phyloP scores from a whole-genome alignment of 805 yeast species.

The Saccharomycopsis javanensis region DNA sequence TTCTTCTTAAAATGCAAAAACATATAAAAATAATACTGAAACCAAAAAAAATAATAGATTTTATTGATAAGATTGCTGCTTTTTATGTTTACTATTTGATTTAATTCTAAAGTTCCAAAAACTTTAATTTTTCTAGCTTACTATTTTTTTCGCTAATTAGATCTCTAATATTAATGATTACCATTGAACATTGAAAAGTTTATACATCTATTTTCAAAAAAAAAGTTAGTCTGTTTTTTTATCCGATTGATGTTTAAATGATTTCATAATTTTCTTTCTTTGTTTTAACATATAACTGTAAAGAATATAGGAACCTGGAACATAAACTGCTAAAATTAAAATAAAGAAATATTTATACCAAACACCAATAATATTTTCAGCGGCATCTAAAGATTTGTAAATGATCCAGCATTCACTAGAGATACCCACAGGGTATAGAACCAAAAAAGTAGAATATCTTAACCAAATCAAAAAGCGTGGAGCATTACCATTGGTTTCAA shows the following conservation, averaged over 20 bases:
- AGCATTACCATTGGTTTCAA: slow-evolving; percentile 40
- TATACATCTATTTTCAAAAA: not conserved
- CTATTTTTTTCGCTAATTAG: too few relatives aligned
- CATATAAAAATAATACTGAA: too few relatives aligned
- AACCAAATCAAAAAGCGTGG: slow-evolving; percentile 55
- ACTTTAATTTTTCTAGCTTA: too few relatives aligned
- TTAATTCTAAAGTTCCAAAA: too few relatives aligned
- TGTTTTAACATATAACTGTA: slow-evolving; percentile 85
- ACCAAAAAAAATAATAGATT: too few relatives aligned
- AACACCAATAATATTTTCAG: slow-evolving; percentile 40
- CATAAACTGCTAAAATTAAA: slow-evolving; percentile 52
- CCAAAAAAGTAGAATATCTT: slow-evolving; percentile 74
- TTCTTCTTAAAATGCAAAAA: too few relatives aligned
- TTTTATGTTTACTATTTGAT: too few relatives aligned
- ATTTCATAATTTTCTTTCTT: slow-evolving; percentile 64
- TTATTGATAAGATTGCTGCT: too few relatives aligned
- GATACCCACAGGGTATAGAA: slow-evolving; percentile 90
- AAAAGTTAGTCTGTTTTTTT: not conserved
- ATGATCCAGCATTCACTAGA: slow-evolving; percentile 68
- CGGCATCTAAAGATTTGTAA: slow-evolving; percentile 60
- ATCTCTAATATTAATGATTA: too few relatives aligned
- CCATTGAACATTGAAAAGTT: too few relatives aligned
- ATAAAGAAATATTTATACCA: slow-evolving; percentile 48
- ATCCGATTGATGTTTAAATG: slow-evolving; percentile 20
- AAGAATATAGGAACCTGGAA: slow-evolving; percentile 80